A percentile compares a stretch with the other conserved stretches of the same genome.
Evolutionary conservation across 177 flowering plant species (phyloP).

Genomic region (Telopea speciosissima): DNA sequence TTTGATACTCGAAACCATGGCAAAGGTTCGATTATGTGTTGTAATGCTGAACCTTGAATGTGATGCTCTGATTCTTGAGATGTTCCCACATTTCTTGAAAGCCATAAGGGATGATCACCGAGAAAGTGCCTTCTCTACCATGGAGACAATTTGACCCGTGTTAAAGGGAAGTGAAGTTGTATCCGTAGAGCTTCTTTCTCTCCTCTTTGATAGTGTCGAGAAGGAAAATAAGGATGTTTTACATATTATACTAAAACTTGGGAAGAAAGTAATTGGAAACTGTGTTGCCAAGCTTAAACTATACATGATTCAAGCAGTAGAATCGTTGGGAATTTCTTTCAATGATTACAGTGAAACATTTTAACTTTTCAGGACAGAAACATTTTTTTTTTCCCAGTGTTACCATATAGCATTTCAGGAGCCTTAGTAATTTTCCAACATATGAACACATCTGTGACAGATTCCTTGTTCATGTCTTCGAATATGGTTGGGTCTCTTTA

Average conservation of each 20-base stretch:
- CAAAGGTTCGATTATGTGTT: too few species aligned
- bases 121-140: constrained; percentile 56
- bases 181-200: constrained; percentile 49
- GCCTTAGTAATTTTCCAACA: too few species aligned
- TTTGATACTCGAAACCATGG: too few species aligned
- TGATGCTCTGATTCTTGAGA: too few species aligned
- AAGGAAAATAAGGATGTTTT: constrained; percentile 56
- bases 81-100: constrained; percentile 49
- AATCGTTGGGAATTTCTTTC: constrained; percentile 34
- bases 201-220: constrained; percentile 46
- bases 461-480: too few species aligned
- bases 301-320: constrained; percentile 43
- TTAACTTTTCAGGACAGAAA: too few species aligned
- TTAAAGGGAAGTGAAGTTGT: constrained; percentile 96
- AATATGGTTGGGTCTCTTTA: too few species aligned
- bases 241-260: constrained; percentile 58
- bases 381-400: too few species aligned
- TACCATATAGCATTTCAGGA: too few species aligned
- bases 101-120: constrained; percentile 72
- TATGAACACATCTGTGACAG: too few species aligned
- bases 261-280: constrained; percentile 53
- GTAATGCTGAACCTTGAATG: too few species aligned
- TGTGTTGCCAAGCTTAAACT: constrained; percentile 63
- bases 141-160: constrained; percentile 89
- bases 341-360: constrained; percentile 55